Evolutionary conservation across 2,329 filamentous ascomycete species (phyloP).

Genomic region (Cordyceps tenuipes): DNA sequence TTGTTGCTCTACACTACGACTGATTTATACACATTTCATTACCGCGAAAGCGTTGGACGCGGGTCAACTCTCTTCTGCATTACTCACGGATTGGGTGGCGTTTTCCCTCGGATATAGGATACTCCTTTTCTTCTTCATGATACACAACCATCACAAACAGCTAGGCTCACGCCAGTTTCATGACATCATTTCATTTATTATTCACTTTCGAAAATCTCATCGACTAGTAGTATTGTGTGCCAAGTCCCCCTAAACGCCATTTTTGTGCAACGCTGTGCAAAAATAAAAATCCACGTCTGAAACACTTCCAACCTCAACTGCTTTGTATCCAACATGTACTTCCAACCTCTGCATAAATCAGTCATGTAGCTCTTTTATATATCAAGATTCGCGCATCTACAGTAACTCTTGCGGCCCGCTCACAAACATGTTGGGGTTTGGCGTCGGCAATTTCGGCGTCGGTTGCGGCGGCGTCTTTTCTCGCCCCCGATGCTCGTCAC

Average conservation of each 20-base stretch:
- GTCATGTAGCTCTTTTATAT: not conserved
- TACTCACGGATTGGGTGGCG: not conserved
- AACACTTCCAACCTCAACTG: not conserved
- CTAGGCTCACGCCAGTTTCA: not conserved
- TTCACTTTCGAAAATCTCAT: not conserved
- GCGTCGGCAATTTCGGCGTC: slow-evolving; percentile 31
- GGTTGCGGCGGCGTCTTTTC: slow-evolving; percentile 31
- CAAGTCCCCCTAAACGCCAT: not conserved
- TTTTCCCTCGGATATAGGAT: not conserved
- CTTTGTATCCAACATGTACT: not conserved
- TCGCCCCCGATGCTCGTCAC: slow-evolving; percentile 24
- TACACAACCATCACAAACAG: not conserved
- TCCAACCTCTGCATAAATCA: not conserved
- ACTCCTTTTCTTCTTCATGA: not conserved
- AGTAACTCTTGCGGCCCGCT: slow-evolving; percentile 30
- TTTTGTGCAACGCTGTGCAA: not conserved
- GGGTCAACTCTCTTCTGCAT: not conserved
- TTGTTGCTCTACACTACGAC: not conserved
- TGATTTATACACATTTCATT: not conserved
- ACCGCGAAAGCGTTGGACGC: not conserved
- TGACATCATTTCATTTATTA: not conserved
- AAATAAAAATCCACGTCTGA: not conserved
- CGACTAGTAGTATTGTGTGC: not conserved
- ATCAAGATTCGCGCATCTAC: slow-evolving; percentile 10
- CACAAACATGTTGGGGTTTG: slow-evolving; percentile 21